Evolutionary conservation across 257 asterid genomes (phyloP).

Genomic region (Henckelia pumila): DNA sequence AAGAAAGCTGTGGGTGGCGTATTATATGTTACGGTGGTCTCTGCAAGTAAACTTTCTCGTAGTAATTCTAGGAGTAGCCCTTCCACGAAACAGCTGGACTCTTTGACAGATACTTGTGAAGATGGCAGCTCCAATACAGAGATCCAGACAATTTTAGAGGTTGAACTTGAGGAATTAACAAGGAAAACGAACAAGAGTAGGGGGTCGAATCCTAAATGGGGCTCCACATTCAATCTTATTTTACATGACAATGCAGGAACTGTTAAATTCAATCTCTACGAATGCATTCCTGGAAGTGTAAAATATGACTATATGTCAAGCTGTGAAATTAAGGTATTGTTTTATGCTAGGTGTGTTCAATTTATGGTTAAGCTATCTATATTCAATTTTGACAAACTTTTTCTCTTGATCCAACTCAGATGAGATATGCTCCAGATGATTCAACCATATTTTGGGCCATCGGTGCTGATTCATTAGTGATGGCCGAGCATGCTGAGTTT

Average conservation of each 20-base stretch:
- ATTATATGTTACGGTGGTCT: slow-evolving; percentile 57
- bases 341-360: slow-evolving; percentile 14
- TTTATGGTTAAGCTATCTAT: slow-evolving; percentile 5
- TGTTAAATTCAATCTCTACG: slow-evolving; percentile 68
- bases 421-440: slow-evolving; percentile 78
- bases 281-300: slow-evolving; percentile 64
- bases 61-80: slow-evolving; percentile 43
- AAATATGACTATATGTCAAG: slow-evolving; percentile 76
- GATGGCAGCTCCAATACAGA: slow-evolving; percentile 45
- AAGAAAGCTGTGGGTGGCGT: slow-evolving; percentile 84
- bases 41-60: slow-evolving; percentile 63
- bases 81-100: slow-evolving; percentile 39
- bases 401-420: slow-evolving; percentile 41
- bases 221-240: slow-evolving; percentile 70
- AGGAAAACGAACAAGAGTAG: slow-evolving; percentile 61
- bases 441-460: slow-evolving; percentile 96
- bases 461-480: slow-evolving; percentile 54
- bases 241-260: slow-evolving; percentile 76
- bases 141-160: slow-evolving; percentile 75
- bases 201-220: slow-evolving; percentile 85
- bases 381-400: slow-evolving; percentile 2
- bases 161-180: slow-evolving; percentile 81
- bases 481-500: slow-evolving; percentile 66
- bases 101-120: slow-evolving; percentile 36
- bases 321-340: slow-evolving; percentile 86